These are phyloP conservation scores for Mycena latifolia DNA, from an alignment of 768 basidiomycete genomes.

Conservation along the genomic window DNA sequence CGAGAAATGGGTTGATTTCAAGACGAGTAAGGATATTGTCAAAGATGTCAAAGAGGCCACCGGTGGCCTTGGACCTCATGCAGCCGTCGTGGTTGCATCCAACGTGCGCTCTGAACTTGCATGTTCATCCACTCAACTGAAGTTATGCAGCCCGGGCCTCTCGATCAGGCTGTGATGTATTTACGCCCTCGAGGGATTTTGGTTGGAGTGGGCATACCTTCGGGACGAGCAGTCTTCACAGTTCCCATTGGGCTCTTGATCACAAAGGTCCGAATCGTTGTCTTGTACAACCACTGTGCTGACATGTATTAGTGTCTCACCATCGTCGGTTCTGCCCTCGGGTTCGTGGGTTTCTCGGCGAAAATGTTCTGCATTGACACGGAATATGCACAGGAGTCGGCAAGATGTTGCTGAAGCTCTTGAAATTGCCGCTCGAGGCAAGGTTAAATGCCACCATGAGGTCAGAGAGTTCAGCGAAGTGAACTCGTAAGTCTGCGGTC, in stretches of 20 bases:
- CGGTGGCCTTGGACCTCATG: slow-evolving; percentile 79
- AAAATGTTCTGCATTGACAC: neutral
- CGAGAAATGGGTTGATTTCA: slow-evolving; percentile 87
- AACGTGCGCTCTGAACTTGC: slow-evolving; percentile 37
- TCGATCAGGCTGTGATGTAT: slow-evolving; percentile 74
- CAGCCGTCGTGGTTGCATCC: slow-evolving; percentile 71
- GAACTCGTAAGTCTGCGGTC: slow-evolving; percentile 55
- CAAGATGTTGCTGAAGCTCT: slow-evolving; percentile 87
- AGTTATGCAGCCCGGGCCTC: slow-evolving; percentile 46
- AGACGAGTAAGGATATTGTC: slow-evolving; percentile 68
- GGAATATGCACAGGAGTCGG: slow-evolving; percentile 62
- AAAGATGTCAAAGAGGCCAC: slow-evolving; percentile 70
- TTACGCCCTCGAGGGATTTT: slow-evolving; percentile 76
- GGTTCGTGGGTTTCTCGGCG: slow-evolving; percentile 39
- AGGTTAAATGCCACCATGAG: slow-evolving; percentile 70
- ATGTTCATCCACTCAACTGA: neutral
- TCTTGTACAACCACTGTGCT: neutral
- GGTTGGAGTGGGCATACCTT: slow-evolving; percentile 78
- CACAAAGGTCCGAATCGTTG: slow-evolving; percentile 43
- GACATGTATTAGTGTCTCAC: slow-evolving; percentile 14
- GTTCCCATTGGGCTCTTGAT: slow-evolving; percentile 61
- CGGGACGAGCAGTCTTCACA: slow-evolving; percentile 59
- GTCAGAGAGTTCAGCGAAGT: slow-evolving; percentile 62
- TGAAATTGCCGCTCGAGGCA: slow-evolving; percentile 75
- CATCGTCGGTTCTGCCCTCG: slow-evolving; percentile 49